Evolutionary conservation across 306 rosid species (phyloP).

Genomic region (Clitoria ternatea): DNA sequence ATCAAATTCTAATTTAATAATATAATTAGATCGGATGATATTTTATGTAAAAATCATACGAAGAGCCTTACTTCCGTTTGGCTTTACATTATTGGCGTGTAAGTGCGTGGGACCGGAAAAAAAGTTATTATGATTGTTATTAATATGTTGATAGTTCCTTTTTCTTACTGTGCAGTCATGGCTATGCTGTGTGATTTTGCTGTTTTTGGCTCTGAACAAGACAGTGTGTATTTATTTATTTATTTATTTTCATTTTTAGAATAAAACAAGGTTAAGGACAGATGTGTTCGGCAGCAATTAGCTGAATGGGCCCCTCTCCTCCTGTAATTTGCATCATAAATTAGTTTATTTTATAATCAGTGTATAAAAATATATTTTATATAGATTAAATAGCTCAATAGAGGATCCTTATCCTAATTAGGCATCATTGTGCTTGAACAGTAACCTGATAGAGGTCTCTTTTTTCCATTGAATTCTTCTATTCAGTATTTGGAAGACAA

Average conservation of each 20-base stretch:
- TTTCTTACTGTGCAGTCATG: conserved; percentile 14
- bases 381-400: too few species aligned
- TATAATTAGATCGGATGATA: too few species aligned
- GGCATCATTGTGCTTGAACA: not conserved
- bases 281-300: conserved; percentile 7
- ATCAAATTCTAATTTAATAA: too few species aligned
- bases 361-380: too few species aligned
- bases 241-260: not conserved
- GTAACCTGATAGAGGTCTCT: not conserved
- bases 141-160: not conserved
- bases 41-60: too few species aligned
- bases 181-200: not conserved
- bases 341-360: too few species aligned
- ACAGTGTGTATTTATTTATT: conserved; percentile 2
- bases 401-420: too few species aligned
- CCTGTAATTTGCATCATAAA: not conserved
- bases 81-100: not conserved
- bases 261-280: not conserved
- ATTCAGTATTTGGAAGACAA: not conserved
- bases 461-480: not conserved
- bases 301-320: conserved; percentile 12
- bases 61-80: not conserved
- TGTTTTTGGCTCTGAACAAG: not conserved
- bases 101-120: not conserved
- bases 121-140: not conserved